phyloP scores from a whole-genome alignment of 257 asterid species.

The Eucommia ulmoides region DNA sequence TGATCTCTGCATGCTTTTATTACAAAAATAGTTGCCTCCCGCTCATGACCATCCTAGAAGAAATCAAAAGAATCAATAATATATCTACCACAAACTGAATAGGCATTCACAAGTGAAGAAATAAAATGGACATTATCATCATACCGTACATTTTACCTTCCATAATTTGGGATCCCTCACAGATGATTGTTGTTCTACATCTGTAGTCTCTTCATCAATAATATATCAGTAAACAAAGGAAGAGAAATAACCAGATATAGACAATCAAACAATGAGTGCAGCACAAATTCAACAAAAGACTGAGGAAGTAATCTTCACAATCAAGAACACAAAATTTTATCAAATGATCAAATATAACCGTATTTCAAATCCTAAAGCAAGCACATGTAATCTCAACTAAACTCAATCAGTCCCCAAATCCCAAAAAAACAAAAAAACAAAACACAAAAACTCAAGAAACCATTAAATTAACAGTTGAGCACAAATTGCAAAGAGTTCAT shows the following conservation, averaged over 20 bases:
- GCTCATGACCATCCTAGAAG: conserved; percentile 77
- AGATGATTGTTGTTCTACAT: conserved; percentile 96
- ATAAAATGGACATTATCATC: conserved; percentile 11
- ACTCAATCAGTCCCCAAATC: background rate
- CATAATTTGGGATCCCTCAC: conserved; percentile 94
- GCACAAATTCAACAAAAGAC: background rate
- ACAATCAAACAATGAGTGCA: background rate
- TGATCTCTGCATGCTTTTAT: conserved; percentile 86
- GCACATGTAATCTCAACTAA: background rate
- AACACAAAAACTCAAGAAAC: too few species aligned
- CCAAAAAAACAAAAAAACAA: too few species aligned
- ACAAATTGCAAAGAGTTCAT: background rate
- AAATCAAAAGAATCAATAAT: background rate
- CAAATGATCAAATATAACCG: background rate
- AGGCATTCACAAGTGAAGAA: background rate
- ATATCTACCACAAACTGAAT: background rate
- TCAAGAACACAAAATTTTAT: background rate
- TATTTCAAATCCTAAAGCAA: too few species aligned
- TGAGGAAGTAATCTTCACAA: background rate
- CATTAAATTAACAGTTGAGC: background rate
- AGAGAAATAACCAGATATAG: background rate
- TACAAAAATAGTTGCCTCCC: conserved; percentile 89
- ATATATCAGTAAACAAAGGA: conserved; percentile 9
- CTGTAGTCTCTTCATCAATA: conserved; percentile 82
- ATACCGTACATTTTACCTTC: conserved; percentile 99